phyloP scores from a whole-genome alignment of 2,329 filamentous ascomycete species.

The Leptographium procerum region DNA sequence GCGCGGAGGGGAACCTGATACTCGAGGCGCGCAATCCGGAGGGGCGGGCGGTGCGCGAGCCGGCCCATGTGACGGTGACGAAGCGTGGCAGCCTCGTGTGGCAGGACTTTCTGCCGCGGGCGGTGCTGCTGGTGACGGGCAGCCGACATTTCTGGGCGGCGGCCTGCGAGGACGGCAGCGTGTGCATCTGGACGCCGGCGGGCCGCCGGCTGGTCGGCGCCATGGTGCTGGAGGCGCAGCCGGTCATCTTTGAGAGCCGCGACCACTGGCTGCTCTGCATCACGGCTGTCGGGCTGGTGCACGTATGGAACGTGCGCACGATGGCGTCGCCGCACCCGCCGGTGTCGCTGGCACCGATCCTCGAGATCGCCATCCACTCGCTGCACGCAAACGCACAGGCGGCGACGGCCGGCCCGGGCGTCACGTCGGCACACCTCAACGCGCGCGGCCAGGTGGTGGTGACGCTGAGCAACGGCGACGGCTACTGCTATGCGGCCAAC shows the following conservation, averaged over 20 bases:
- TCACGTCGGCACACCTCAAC: slow-evolving; percentile 87
- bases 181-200: slow-evolving; percentile 87
- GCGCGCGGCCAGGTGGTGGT: slow-evolving; percentile 75
- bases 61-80: slow-evolving; percentile 69
- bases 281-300: slow-evolving; percentile 74
- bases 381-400: slow-evolving; percentile 67
- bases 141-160: slow-evolving; percentile 87
- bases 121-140: slow-evolving; percentile 81
- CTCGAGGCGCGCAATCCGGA: slow-evolving; percentile 82
- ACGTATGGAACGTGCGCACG: slow-evolving; percentile 86
- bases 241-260: slow-evolving; percentile 84
- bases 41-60: slow-evolving; percentile 54
- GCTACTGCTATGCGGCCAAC: slow-evolving; percentile 74
- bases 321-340: slow-evolving; percentile 81
- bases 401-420: slow-evolving; percentile 65
- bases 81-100: slow-evolving; percentile 74
- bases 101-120: slow-evolving; percentile 84
- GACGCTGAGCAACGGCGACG: slow-evolving; percentile 90
- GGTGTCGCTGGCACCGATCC: slow-evolving; percentile 73
- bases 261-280: slow-evolving; percentile 85
- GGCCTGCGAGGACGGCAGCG: slow-evolving; percentile 81
- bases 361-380: slow-evolving; percentile 74
- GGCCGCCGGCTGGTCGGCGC: slow-evolving; percentile 78
- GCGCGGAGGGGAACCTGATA: slow-evolving; percentile 56
- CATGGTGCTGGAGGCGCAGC: slow-evolving; percentile 79